These are phyloP conservation scores for Dorcoceras hygrometricum DNA, from an alignment of 257 asterid species.

Conservation along the genomic window DNA sequence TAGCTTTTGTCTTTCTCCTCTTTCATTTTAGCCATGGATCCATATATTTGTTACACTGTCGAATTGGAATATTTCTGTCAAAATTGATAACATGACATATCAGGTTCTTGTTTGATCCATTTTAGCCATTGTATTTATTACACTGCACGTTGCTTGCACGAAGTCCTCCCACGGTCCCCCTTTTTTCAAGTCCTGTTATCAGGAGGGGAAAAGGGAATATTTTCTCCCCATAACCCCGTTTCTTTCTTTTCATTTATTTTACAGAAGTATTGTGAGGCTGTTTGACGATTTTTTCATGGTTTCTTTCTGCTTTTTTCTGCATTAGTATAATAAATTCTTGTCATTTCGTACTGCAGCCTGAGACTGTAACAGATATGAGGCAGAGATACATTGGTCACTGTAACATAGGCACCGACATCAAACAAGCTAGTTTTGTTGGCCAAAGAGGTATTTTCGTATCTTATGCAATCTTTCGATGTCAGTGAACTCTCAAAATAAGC, in stretches of 20 bases:
- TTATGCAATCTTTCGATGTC: slow-evolving; percentile 16
- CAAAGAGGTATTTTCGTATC: slow-evolving; percentile 60
- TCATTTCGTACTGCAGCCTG: slow-evolving; percentile 59
- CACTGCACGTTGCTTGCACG: neutral
- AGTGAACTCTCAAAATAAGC: neutral
- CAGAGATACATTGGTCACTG: slow-evolving; percentile 93
- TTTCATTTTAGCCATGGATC: slow-evolving; percentile 4
- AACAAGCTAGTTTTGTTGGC: slow-evolving; percentile 96
- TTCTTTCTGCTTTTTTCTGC: neutral
- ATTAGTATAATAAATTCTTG: slow-evolving; percentile 11
- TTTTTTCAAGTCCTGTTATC: slow-evolving; percentile 10
- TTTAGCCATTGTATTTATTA: too few species aligned
- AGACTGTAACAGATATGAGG: slow-evolving; percentile 83
- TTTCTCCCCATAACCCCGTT: neutral
- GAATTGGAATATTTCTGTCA: slow-evolving; percentile 1
- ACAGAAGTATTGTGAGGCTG: neutral
- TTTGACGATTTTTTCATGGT: neutral
- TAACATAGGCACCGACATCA: slow-evolving; percentile 88
- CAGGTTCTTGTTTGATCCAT: too few species aligned
- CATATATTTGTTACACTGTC: neutral
- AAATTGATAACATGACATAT: too few species aligned
- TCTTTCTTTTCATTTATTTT: slow-evolving; percentile 4
- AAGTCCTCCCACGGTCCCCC: neutral
- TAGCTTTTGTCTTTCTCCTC: neutral
- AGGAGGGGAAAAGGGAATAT: neutral